Evolutionary conservation across 495 filamentous ascomycete species (phyloP), one percentile per base, ranked within the genome.

Genomic region (Arthonia radiata): DNA sequence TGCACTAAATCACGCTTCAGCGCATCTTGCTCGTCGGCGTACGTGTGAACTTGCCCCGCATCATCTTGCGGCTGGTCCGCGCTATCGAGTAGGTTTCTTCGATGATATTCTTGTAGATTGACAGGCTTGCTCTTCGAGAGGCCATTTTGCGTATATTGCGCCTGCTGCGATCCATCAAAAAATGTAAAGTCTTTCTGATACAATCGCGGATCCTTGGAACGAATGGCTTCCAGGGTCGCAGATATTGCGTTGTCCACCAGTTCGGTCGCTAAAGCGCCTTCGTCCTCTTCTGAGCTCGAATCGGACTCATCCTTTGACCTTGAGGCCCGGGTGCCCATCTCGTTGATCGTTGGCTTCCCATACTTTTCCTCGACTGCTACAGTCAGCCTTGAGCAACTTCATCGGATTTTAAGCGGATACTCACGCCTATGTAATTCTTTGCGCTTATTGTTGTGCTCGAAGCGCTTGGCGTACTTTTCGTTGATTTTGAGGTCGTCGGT

Each of bases 401-500:
- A 19, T 25, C 30, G 31, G 28, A 58, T n/a, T n/a, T n/a, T n/a
- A n/a, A n/a, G n/a, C n/a, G n/a, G n/a, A n/a, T n/a, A n/a, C 67
- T 53, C 51, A 83, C 81, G 48, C 41, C 68, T 60, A n/a, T 74
- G 64, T 29, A 71, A 54, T 42, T 97, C 86, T 48, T 86, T 80
- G 15, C 86, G 65, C 52, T 83, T 86, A 55, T 93, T 91, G 52
- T 97, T 97, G 44, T 92, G 58, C 46, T 94, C 82, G 39, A 93
- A 94, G 19, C 78, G 57, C 37, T 64, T 64, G 29, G 86, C 86
- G 44, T 72, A 97, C 28, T 83, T 77, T 40, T 75, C 57, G 47
- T 97, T 97, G 52, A 97, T 67, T 40, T 73, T 81, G 48, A 92
- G n/a, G n/a, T n/a, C n/a, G n/a, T n/a, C n/a, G n/a, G n/a, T n/a